Evolutionary conservation across 768 basidiomycete species (phyloP).

Genomic region (Trametes elegans): DNA sequence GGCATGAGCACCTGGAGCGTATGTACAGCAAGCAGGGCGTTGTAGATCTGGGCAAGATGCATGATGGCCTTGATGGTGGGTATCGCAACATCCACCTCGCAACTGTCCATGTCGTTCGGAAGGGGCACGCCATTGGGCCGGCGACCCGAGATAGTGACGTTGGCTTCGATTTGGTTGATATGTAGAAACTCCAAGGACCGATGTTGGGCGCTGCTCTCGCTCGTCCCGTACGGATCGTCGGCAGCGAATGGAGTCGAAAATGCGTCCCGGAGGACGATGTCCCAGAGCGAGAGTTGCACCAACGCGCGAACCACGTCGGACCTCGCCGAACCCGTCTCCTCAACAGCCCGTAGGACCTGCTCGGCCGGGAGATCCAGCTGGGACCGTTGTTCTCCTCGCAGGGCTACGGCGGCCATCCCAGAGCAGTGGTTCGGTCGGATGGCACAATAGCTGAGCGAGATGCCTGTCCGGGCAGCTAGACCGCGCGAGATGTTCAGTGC

Average conservation of each 20-base stretch:
- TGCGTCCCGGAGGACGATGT: slow-evolving; percentile 56
- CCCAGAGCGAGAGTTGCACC: slow-evolving; percentile 43
- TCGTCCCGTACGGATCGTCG: slow-evolving; percentile 52
- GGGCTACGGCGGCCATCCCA: slow-evolving; percentile 30
- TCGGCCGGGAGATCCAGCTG: slow-evolving; percentile 56
- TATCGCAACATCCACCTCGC: slow-evolving; percentile 47
- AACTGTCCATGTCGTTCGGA: slow-evolving; percentile 35
- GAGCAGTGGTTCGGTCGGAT: slow-evolving; percentile 32
- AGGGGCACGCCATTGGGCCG: slow-evolving; percentile 13
- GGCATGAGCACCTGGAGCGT: slow-evolving; percentile 44
- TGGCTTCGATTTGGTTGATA: slow-evolving; percentile 34
- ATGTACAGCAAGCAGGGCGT: slow-evolving; percentile 57
- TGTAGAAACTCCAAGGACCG: slow-evolving; percentile 44
- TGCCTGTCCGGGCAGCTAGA: slow-evolving; percentile 51
- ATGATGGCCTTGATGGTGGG: slow-evolving; percentile 53
- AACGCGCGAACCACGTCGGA: slow-evolving; percentile 39
- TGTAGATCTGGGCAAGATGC: slow-evolving; percentile 69
- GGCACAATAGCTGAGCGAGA: slow-evolving; percentile 56
- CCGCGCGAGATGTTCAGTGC: slow-evolving; percentile 67
- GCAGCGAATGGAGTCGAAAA: slow-evolving; percentile 65
- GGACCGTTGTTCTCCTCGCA: slow-evolving; percentile 46
- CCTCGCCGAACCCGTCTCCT: slow-evolving; percentile 34
- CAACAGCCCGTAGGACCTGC: slow-evolving; percentile 43
- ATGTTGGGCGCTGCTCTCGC: slow-evolving; percentile 30
- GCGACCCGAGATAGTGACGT: slow-evolving; percentile 27